Evolutionary conservation across 2,329 filamentous ascomycete species (phyloP).

Genomic region (Phoma sp.): DNA sequence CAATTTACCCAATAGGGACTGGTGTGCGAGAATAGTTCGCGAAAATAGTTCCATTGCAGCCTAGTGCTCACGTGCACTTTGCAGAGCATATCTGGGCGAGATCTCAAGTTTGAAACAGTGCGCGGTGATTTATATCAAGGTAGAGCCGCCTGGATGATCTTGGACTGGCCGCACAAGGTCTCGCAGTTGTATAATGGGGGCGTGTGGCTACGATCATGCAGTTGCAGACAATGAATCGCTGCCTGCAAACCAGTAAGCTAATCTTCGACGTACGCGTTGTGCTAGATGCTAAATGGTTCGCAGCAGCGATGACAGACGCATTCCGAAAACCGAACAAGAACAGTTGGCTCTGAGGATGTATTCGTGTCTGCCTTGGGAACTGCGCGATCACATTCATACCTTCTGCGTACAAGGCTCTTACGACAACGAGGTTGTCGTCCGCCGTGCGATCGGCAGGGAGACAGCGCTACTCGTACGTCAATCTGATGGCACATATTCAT

Average conservation of each 20-base stretch:
- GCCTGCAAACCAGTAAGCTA: background rate
- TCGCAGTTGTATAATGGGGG: background rate
- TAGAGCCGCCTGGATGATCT: background rate
- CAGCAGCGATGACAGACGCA: background rate
- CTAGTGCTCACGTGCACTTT: conserved; percentile 16
- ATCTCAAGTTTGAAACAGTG: background rate
- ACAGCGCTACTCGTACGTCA: conserved; percentile 24
- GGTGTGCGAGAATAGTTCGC: conserved; percentile 11
- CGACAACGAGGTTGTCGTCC: conserved; percentile 32
- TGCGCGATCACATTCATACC: conserved; percentile 28
- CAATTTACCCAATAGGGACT: background rate
- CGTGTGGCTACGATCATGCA: background rate
- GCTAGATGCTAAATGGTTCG: background rate
- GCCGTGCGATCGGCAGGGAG: conserved; percentile 2
- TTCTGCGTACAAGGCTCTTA: conserved; percentile 26
- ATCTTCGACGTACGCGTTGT: background rate
- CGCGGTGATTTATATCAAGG: background rate
- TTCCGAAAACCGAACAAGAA: background rate
- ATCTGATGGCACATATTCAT: conserved; percentile 16
- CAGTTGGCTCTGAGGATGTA: conserved; percentile 10
- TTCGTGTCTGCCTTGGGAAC: conserved; percentile 26
- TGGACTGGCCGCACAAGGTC: background rate
- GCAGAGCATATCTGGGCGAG: background rate
- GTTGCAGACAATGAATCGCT: background rate
- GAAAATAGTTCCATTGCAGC: conserved; percentile 13